A percentile compares a stretch with the other conserved stretches of the same genome.
phyloP scores from a whole-genome alignment of 768 basidiomycete species.

The Suillus alpinus region DNA sequence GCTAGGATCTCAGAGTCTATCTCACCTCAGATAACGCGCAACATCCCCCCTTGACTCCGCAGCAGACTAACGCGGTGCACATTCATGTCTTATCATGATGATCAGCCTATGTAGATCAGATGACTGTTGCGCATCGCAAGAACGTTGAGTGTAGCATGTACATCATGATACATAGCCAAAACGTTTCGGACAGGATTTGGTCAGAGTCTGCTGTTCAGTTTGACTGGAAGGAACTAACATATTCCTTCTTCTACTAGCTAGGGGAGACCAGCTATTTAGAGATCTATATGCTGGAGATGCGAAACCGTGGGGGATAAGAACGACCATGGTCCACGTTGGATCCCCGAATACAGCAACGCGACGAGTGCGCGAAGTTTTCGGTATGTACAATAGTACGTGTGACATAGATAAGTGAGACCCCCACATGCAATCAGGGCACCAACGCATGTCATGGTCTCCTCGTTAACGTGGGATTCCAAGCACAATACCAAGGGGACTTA shows the following conservation, averaged over 20 bases:
- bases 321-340: not conserved
- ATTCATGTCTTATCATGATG: not conserved
- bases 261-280: not conserved
- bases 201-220: not conserved
- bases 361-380: not conserved
- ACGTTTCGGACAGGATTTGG: not conserved
- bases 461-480: not conserved
- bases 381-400: not conserved
- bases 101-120: not conserved
- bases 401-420: not conserved
- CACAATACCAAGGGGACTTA: not conserved
- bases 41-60: not conserved
- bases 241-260: not conserved
- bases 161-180: not conserved
- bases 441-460: not conserved
- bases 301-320: not conserved
- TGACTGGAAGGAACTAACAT: not conserved
- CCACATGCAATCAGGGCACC: not conserved
- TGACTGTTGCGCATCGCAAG: not conserved
- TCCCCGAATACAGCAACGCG: not conserved
- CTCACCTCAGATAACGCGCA: not conserved
- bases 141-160: not conserved
- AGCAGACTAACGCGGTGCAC: not conserved
- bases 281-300: too few species aligned
- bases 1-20: not conserved